phyloP scores from a whole-genome alignment of 2,329 filamentous ascomycete species.

The Tolypocladium ovalisporum region DNA sequence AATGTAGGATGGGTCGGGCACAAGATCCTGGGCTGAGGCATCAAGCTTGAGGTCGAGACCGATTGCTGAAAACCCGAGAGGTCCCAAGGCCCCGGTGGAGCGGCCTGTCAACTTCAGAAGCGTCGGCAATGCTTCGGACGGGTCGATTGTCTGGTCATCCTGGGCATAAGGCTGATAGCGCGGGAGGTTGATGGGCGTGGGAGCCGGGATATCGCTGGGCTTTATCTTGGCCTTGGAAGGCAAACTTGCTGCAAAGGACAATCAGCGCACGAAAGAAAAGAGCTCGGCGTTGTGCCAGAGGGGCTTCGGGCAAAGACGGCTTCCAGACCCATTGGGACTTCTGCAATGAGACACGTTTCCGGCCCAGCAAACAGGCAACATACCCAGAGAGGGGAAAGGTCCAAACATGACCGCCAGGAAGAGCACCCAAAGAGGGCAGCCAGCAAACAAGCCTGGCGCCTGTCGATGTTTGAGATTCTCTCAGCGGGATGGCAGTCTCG shows the following conservation, averaged over 20 bases:
- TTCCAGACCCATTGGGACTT: background rate
- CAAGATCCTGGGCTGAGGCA: conserved; percentile 33
- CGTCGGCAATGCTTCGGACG: conserved; percentile 29
- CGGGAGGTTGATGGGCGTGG: conserved; percentile 44
- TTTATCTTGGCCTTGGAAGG: conserved; percentile 20
- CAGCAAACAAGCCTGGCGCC: background rate
- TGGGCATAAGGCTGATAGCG: conserved; percentile 26
- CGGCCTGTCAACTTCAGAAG: conserved; percentile 44
- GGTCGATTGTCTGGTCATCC: conserved; percentile 16
- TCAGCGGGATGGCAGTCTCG: background rate
- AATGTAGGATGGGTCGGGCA: conserved; percentile 42
- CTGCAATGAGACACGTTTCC: background rate
- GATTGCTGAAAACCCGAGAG: conserved; percentile 44
- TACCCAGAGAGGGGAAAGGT: conserved; percentile 27
- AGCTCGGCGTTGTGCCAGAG: background rate
- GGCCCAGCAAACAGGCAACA: conserved; percentile 11
- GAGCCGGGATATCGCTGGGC: conserved; percentile 42
- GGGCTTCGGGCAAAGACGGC: background rate
- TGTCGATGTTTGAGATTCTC: background rate
- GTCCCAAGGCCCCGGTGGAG: conserved; percentile 23
- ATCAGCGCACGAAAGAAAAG: conserved; percentile 6
- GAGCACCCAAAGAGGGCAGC: conserved; percentile 5
- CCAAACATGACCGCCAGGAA: conserved; percentile 29
- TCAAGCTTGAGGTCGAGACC: conserved; percentile 44
- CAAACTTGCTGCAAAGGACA: conserved; percentile 15